Evolutionary conservation across 2,329 filamentous ascomycete genomes (phyloP).

Genomic region (Blumeria hordei): DNA sequence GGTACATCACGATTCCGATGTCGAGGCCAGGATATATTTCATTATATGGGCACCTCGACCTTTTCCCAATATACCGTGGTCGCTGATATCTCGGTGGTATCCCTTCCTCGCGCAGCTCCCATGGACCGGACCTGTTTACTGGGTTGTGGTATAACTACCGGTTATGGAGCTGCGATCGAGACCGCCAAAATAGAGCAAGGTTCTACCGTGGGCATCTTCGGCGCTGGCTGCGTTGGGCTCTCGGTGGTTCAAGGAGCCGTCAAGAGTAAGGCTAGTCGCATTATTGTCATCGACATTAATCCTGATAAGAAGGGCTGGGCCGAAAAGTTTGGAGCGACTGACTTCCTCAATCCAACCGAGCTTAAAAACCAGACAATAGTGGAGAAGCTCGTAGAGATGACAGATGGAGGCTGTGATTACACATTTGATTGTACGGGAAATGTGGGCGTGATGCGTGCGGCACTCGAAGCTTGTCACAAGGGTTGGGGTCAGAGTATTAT

Average conservation of each 20-base stretch:
- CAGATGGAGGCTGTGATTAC: conserved; percentile 93
- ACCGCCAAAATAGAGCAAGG: conserved; percentile 83
- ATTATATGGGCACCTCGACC: conserved; percentile 98
- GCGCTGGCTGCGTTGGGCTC: conserved; percentile 84
- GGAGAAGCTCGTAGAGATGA: conserved; percentile 89
- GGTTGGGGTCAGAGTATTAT: conserved; percentile 96
- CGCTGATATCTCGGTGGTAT: conserved; percentile 92
- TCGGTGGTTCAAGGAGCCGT: conserved; percentile 88
- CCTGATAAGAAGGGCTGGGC: conserved; percentile 77
- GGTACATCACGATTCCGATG: conserved; percentile 84
- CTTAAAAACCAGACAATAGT: conserved; percentile 59
- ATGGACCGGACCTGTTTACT: conserved; percentile 94
- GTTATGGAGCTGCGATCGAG: conserved; percentile 85
- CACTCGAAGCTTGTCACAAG: conserved; percentile 96
- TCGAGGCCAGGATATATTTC: conserved; percentile 83
- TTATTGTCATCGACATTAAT: conserved; percentile 55
- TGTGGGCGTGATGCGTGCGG: conserved; percentile 82
- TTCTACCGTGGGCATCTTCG: conserved; percentile 76
- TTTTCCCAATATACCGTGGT: conserved; percentile 99
- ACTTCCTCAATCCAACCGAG: conserved; percentile 87
- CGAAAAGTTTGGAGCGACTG: conserved; percentile 81
- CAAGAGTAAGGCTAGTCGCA: conserved; percentile 21
- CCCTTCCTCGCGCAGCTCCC: conserved; percentile 69
- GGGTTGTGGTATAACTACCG: conserved; percentile 94
- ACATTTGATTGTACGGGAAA: conserved; percentile 99